Percentiles rank a stretch among this genome's conserved stretches.
Evolutionary conservation across 2,329 filamentous ascomycete genomes (phyloP).

Genomic region (Plectosphaerella sp.): DNA sequence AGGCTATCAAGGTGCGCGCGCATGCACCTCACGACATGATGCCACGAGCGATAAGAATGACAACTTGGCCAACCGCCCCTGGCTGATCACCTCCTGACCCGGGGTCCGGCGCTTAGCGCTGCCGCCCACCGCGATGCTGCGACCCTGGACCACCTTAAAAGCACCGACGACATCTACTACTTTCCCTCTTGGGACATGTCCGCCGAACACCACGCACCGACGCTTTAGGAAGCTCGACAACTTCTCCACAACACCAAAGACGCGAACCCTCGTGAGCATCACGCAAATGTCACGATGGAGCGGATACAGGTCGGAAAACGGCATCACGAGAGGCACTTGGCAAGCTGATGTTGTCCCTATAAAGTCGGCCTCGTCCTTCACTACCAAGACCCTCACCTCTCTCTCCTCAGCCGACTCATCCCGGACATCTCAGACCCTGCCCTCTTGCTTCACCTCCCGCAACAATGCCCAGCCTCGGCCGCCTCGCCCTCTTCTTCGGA

Average conservation of each 20-base stretch:
- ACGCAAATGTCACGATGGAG: neutral
- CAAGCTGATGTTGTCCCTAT: neutral
- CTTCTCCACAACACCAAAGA: neutral
- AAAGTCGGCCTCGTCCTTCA: neutral
- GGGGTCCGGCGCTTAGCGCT: no score
- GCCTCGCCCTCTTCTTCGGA: constrained; percentile 23
- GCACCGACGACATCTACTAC: no score
- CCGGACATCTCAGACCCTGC: neutral
- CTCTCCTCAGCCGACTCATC: neutral
- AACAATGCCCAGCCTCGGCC: constrained; percentile 23
- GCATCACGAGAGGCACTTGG: neutral
- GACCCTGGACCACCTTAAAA: no score
- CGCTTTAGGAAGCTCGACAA: no score
- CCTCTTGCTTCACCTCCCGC: neutral
- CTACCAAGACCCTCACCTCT: neutral
- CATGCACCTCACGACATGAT: no score
- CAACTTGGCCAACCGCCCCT: no score
- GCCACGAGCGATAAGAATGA: no score
- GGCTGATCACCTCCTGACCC: no score
- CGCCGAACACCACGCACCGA: no score
- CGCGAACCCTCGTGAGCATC: neutral
- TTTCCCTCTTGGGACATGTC: no score
- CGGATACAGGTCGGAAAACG: neutral
- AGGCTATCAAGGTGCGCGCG: no score
- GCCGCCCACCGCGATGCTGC: no score